Evolutionary conservation across 2,329 filamentous ascomycete species (phyloP).

Genomic region (Allantophomopsis cytisporea): DNA sequence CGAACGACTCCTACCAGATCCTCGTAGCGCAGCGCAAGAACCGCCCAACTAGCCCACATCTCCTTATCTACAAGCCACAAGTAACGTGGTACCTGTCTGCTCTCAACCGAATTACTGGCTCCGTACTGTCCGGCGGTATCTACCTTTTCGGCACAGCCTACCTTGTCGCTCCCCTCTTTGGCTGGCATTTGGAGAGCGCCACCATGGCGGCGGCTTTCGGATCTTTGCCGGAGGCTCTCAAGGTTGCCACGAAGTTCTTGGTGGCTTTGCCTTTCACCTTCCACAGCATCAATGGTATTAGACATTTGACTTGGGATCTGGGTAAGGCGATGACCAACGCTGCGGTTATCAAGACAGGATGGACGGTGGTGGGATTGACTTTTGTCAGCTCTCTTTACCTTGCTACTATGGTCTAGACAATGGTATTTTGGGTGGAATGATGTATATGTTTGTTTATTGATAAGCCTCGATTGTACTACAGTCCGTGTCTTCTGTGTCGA

Average conservation of each 20-base stretch:
- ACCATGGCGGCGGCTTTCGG: conserved; percentile 51
- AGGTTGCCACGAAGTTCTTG: conserved; percentile 43
- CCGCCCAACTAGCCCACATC: conserved; percentile 56
- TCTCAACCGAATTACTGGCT: conserved; percentile 52
- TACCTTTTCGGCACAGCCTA: conserved; percentile 58
- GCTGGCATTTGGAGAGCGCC: conserved; percentile 54
- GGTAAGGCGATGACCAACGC: conserved; percentile 48
- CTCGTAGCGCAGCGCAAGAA: conserved; percentile 53
- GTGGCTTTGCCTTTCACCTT: conserved; percentile 54
- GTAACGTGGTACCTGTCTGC: conserved; percentile 52
- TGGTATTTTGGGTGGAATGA: not conserved
- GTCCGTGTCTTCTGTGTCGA: too few relatives aligned
- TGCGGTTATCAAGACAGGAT: conserved; percentile 51
- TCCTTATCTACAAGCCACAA: conserved; percentile 57
- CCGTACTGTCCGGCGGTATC: conserved; percentile 42
- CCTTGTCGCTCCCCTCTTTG: conserved; percentile 47
- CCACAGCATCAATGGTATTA: conserved; percentile 54
- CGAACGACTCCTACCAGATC: conserved; percentile 33
- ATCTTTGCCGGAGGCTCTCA: conserved; percentile 41
- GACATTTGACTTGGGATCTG: conserved; percentile 60
- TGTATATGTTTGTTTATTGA: conserved; percentile 2
- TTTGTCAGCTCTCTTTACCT: conserved; percentile 27
- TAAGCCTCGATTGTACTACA: conserved; percentile 1
- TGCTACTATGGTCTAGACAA: conserved; percentile 11
- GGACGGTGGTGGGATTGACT: conserved; percentile 44